These are phyloP conservation scores for Gonium pectorale DNA, from an alignment of 139 green algal species.

Conservation along the genomic window DNA sequence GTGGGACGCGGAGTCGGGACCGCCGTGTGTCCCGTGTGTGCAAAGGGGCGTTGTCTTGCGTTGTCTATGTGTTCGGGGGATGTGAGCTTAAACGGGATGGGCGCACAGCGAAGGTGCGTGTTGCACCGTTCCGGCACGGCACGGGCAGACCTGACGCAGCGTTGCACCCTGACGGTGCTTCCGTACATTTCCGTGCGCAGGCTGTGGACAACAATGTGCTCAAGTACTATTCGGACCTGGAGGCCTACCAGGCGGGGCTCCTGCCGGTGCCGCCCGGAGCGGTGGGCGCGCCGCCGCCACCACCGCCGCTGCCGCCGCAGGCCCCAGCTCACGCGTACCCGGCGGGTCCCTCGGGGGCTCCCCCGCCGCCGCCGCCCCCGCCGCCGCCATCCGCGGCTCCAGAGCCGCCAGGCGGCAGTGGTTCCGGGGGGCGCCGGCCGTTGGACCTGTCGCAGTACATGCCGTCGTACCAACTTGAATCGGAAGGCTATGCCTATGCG, in stretches of 20 bases:
- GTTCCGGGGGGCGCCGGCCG: background rate
- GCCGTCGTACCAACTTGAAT: constrained; percentile 29
- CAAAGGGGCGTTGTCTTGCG: too few species aligned
- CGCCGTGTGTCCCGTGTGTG: too few species aligned
- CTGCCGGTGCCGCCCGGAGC: background rate
- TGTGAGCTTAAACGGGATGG: too few species aligned
- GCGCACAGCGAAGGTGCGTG: background rate
- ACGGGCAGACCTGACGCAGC: too few species aligned
- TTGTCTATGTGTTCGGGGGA: too few species aligned
- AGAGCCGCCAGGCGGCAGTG: background rate
- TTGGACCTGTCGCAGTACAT: constrained; percentile 34
- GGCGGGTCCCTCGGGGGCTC: too few species aligned
- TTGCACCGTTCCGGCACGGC: too few species aligned
- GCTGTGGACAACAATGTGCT: constrained; percentile 45
- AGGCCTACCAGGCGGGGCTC: constrained; percentile 21
- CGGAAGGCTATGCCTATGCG: background rate
- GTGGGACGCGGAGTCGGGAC: too few species aligned
- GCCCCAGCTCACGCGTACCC: background rate
- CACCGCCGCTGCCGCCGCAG: background rate
- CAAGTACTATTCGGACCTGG: constrained; percentile 36
- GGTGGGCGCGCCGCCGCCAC: background rate
- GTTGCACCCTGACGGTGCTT: too few species aligned
- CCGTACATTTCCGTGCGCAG: background rate
- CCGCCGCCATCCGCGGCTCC: background rate
- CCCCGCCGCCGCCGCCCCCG: too few species aligned